A percentile compares a stretch with the other conserved stretches of the same genome.
Evolutionary conservation across 371 early-diverging fungal genomes (phyloP).

Genomic region (Mortierella sp.): DNA sequence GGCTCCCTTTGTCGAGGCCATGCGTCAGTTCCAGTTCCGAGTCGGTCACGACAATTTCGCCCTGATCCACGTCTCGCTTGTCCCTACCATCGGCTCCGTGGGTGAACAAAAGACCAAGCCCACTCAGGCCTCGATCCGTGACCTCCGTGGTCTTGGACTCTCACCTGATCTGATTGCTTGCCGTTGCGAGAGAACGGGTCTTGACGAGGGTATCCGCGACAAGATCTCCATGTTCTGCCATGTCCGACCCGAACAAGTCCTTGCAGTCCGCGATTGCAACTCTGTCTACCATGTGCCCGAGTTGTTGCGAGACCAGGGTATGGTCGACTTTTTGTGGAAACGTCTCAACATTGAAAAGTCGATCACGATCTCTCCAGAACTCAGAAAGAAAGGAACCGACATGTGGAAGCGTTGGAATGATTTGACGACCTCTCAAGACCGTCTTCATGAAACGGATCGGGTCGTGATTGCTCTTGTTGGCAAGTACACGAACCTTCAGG

Average conservation of each 20-base stretch:
- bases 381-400: conserved; percentile 65
- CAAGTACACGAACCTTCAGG: conserved; percentile 95
- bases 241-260: conserved; percentile 87
- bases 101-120: conserved; percentile 99
- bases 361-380: conserved; percentile 64
- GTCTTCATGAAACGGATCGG: conserved; percentile 71
- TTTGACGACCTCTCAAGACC: conserved; percentile 79
- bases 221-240: conserved; percentile 99
- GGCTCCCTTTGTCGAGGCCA: conserved; percentile 98
- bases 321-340: conserved; percentile 84
- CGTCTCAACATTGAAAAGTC: conserved; percentile 78
- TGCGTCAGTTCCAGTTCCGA: conserved; percentile 99
- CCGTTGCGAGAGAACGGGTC: conserved; percentile 79
- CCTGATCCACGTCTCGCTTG: conserved; percentile 96
- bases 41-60: conserved; percentile 98
- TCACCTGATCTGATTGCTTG: conserved; percentile 98
- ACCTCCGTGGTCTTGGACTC: conserved; percentile 95
- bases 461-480: conserved; percentile 97
- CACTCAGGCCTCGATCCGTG: conserved; percentile 96
- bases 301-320: conserved; percentile 86
- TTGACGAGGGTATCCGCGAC: conserved; percentile 83
- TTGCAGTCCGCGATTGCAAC: conserved; percentile 95
- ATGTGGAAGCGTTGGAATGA: conserved; percentile 90
- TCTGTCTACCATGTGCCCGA: conserved; percentile 98
- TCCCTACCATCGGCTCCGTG: conserved; percentile 97